Base-by-base conservation (phyloP, 2,329 filamentous ascomycete species). In the Colletotrichum sp. region DNA sequence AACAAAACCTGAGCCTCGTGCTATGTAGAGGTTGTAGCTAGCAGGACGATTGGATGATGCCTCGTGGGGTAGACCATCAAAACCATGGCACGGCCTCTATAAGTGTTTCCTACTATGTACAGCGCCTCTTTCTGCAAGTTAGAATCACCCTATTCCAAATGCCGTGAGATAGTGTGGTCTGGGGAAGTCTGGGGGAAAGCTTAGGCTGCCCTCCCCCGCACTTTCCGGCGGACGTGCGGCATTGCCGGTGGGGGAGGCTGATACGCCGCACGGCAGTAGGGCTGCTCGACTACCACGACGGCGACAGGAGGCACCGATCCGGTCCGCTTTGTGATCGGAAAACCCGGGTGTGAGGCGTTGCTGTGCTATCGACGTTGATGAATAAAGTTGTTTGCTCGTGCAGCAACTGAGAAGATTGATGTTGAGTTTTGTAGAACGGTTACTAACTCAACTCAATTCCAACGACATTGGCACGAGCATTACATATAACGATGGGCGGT, bases 181-280 rank as follows among this genome's bases (percentile, higher is more conserved):
- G 39, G 39, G 18, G 39, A 44, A 44, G 39, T 44, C 39, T 44
- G 39, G 39, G 39, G 39, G n/a, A 52, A 52, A 52, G 4, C 44
- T 24, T 21, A 8, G 44, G 44, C 6, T 52, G 44, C 2, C 12
- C 44, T 32, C 44, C 64, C 64, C 52, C 52, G 18, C 67, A 60
- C 32, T 69, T 28, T 26, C 44, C 32, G 32, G 24, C 15, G 34
- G 8, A 16, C 30, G 16, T 59, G 52, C 67, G 55, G 67, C 67
- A 60, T 60, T 69, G 52, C 67, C 67, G 67, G 67, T 69, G 67
- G 55, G 55, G 63, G 52, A 60, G 16, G 34, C 18, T 24, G 34
- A 21, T 4, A 21, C n/a, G 44, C 44, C 44, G n/a, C 44, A 52
- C n/a, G 44, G 44, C 44, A 52, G 44, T 8, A 52, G 44, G 44